Conservation (phyloP, 805 yeast genomes). For the Candida oleophila region DNA sequence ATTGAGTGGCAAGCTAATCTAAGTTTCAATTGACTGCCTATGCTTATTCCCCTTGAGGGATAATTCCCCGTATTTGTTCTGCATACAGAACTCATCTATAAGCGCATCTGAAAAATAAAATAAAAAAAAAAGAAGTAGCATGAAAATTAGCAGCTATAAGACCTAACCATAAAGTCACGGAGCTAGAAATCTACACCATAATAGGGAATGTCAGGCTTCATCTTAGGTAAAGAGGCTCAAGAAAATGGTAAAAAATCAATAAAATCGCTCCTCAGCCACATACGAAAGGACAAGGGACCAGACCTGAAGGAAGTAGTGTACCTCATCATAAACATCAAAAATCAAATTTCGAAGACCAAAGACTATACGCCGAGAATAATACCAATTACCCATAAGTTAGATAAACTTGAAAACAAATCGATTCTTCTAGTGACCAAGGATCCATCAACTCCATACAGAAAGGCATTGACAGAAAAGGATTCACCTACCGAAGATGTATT, state of each 20-base stretch:
- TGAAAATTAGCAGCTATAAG: neutral
- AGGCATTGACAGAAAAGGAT: conserved; percentile 45
- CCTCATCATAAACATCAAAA: conserved; percentile 33
- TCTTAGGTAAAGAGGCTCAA: conserved; percentile 15
- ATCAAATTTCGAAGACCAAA: conserved; percentile 25
- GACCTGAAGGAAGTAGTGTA: conserved; percentile 21
- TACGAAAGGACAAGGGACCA: conserved; percentile 12
- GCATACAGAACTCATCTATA: too few species aligned
- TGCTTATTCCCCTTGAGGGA: too few species aligned
- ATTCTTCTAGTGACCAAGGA: conserved; percentile 71
- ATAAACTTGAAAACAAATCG: conserved; percentile 46
- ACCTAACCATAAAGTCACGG: too few species aligned
- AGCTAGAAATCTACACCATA: too few species aligned
- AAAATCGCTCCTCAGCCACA: conserved; percentile 15
- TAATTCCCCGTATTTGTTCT: too few species aligned
- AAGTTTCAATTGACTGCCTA: too few species aligned
- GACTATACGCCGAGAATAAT: conserved; percentile 44
- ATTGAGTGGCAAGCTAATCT: neutral
- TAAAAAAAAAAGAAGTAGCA: neutral
- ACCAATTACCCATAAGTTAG: conserved; percentile 54
- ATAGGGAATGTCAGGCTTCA: conserved; percentile 9
- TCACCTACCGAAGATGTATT: conserved; percentile 61
- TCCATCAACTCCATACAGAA: conserved; percentile 59
- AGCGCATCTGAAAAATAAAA: too few species aligned
- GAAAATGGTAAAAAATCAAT: conserved; percentile 13